A percentile compares a stretch with the other conserved stretches of the same genome.
These are phyloP conservation scores for Sanghuangporus weigelae DNA, from an alignment of 1,284 basidiomycete species.

Conservation along the genomic window DNA sequence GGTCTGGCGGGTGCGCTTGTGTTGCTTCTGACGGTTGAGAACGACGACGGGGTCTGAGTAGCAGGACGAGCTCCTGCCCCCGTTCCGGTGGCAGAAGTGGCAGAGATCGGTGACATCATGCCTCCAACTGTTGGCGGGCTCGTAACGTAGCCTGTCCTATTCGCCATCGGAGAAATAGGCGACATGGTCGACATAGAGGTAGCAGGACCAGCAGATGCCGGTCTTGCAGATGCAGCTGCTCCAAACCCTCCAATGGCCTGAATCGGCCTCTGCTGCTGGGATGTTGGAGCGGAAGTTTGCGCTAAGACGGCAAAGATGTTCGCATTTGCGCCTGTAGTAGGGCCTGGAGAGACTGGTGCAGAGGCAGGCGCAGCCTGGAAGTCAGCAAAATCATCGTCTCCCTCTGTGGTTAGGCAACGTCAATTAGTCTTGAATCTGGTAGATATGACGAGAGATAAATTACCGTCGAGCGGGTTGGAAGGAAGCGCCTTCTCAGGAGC, in stretches of 20 bases:
- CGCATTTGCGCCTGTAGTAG: conserved; percentile 32
- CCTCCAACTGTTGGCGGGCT: neutral
- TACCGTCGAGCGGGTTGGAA: conserved; percentile 40
- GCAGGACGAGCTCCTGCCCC: conserved; percentile 21
- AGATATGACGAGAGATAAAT: neutral
- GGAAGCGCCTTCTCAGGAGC: conserved; percentile 59
- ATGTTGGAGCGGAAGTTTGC: conserved; percentile 10
- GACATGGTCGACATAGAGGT: conserved; percentile 17
- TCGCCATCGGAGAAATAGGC: conserved; percentile 8
- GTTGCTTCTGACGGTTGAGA: conserved; percentile 22
- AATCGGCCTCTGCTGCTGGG: conserved; percentile 7
- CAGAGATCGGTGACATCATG: conserved; percentile 13
- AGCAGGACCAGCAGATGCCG: conserved; percentile 1
- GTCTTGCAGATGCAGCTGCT: neutral
- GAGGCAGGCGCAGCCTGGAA: conserved; percentile 76
- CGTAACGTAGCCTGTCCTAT: conserved; percentile 21
- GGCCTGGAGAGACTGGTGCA: conserved; percentile 40
- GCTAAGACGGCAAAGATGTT: conserved; percentile 21
- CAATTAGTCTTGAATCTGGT: neutral
- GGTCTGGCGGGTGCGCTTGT: conserved; percentile 28
- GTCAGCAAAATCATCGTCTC: conserved; percentile 87
- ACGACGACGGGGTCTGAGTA: conserved; percentile 22
- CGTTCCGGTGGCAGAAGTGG: conserved; percentile 9
- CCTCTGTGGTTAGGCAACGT: conserved; percentile 7
- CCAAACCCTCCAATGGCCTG: conserved; percentile 14